Evolutionary conservation across 495 filamentous ascomycete species (phyloP).

Genomic region (Trichoderma orchidacearum): DNA sequence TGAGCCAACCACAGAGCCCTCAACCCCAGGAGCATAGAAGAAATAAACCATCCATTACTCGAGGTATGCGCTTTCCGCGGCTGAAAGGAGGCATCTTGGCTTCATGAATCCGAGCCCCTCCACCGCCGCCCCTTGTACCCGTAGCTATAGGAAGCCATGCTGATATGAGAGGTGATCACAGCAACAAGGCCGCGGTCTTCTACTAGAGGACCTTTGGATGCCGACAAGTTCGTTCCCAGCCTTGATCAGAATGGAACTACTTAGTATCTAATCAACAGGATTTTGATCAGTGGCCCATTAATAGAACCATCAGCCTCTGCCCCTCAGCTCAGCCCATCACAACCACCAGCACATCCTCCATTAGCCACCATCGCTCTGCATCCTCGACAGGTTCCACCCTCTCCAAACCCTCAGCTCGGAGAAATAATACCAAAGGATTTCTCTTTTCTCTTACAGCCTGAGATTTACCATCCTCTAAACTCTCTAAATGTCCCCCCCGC

Average conservation of each 20-base stretch:
- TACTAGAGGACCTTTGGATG: slow-evolving; percentile 44
- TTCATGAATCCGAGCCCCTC: neutral
- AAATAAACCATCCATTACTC: slow-evolving; percentile 3
- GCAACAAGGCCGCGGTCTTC: slow-evolving; percentile 33
- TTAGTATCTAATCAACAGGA: neutral
- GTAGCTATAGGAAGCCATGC: neutral
- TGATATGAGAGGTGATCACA: slow-evolving; percentile 6
- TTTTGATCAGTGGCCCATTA: slow-evolving; percentile 2
- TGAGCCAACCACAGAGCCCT: neutral
- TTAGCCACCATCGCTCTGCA: neutral
- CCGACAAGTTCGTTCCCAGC: slow-evolving; percentile 30
- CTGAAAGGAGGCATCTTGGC: neutral
- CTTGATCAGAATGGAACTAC: neutral
- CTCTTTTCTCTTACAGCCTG: slow-evolving; percentile 61
- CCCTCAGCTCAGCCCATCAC: slow-evolving; percentile 7
- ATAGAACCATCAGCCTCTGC: slow-evolving; percentile 5
- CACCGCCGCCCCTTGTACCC: neutral
- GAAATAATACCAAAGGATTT: slow-evolving; percentile 49
- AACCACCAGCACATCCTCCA: slow-evolving; percentile 7
- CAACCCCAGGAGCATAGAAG: neutral
- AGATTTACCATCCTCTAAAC: slow-evolving; percentile 68
- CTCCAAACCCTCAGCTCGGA: slow-evolving; percentile 2
- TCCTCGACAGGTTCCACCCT: slow-evolving; percentile 5
- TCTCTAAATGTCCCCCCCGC: slow-evolving; percentile 49
- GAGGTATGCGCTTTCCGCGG: neutral